phyloP scores from a whole-genome alignment of 148 eudicot genomes.

The Camellia japonica region DNA sequence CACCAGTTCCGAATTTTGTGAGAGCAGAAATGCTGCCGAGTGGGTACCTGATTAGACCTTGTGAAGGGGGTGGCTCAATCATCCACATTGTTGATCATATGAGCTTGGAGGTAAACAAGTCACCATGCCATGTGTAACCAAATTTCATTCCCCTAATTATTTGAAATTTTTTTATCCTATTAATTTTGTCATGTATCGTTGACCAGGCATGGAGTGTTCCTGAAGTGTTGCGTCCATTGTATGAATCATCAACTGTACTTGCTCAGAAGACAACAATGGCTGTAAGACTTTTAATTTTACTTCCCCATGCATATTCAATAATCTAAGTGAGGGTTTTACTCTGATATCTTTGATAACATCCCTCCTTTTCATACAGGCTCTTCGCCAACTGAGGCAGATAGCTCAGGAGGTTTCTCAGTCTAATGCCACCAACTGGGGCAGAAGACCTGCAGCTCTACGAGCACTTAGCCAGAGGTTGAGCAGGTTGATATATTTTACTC shows the following conservation, averaged over 20 bases:
- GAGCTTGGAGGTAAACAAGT: conserved; percentile 59
- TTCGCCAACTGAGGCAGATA: conserved; percentile 79
- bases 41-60: conserved; percentile 77
- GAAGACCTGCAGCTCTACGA: conserved; percentile 76
- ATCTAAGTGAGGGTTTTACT: not conserved
- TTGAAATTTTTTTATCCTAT: not conserved
- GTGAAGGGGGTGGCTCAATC: conserved; percentile 85
- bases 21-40: conserved; percentile 81
- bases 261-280: conserved; percentile 84
- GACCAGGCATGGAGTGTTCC: conserved; percentile 77
- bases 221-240: conserved; percentile 76
- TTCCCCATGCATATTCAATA: not conserved
- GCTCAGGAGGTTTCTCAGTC: conserved; percentile 76
- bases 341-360: not conserved
- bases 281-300: conserved; percentile 24
- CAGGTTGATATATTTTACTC: conserved; percentile 37
- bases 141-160: not conserved
- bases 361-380: conserved; percentile 41
- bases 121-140: not conserved
- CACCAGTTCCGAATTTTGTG: conserved; percentile 69
- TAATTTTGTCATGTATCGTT: not conserved
- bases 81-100: conserved; percentile 82
- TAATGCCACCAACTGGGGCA: conserved; percentile 58
- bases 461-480: conserved; percentile 78
- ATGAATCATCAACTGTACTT: conserved; percentile 74